Evolutionary conservation across 805 yeast species (phyloP).

Genomic region (Pichia eremophila): DNA sequence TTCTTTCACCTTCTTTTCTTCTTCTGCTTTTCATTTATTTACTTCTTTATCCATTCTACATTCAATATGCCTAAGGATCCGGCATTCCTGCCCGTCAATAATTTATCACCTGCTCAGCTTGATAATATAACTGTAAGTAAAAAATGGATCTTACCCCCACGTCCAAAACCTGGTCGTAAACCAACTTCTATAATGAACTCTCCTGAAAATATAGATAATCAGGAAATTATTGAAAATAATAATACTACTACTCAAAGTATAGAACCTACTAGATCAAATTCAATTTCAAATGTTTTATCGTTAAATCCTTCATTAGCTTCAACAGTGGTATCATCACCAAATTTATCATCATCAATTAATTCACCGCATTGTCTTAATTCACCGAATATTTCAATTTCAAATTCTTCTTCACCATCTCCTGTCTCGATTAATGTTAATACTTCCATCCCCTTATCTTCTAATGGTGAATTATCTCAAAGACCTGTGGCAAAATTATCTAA

Average conservation of each 20-base stretch:
- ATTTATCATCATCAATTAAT: background rate
- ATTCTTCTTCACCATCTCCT: constrained; percentile 5
- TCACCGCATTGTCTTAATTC: background rate
- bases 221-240: too few relatives aligned
- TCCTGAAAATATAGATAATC: too few relatives aligned
- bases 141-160: constrained; percentile 46
- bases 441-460: too few relatives aligned
- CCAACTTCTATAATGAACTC: background rate
- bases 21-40: background rate
- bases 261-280: constrained; percentile 33
- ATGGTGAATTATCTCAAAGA: constrained; percentile 2
- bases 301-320: background rate
- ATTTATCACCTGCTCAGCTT: constrained; percentile 1
- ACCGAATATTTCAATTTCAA: background rate
- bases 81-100: constrained; percentile 7
- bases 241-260: constrained; percentile 35
- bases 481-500: background rate
- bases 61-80: background rate
- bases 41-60: background rate
- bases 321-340: background rate
- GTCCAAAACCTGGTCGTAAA: constrained; percentile 29
- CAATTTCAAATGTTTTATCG: constrained; percentile 25
- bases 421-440: background rate
- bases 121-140: constrained; percentile 10
- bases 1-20: too few relatives aligned